Evolutionary conservation across 2,329 filamentous ascomycete species (phyloP).

Genomic region (Talaromyces sp.): DNA sequence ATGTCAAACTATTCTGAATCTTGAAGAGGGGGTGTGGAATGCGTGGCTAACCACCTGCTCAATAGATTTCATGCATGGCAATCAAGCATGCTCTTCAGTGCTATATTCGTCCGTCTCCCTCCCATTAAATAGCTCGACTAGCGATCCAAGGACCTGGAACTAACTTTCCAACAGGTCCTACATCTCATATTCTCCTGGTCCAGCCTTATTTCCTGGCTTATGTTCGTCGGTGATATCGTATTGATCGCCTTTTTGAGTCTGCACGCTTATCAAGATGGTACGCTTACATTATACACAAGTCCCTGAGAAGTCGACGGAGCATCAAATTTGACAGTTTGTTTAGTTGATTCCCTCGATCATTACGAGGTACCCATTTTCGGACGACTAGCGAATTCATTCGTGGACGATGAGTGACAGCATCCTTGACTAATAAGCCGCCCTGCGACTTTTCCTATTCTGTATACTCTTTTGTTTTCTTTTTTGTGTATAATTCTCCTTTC

Average conservation of each 20-base stretch:
- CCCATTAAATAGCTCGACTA: background rate
- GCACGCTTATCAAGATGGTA: constrained; percentile 79
- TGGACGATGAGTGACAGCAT: constrained; percentile 69
- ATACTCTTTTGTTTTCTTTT: background rate
- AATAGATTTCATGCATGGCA: constrained; percentile 94
- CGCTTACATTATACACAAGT: constrained; percentile 26
- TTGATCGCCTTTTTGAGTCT: constrained; percentile 72
- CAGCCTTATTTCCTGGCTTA: constrained; percentile 71
- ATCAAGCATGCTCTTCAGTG: constrained; percentile 74
- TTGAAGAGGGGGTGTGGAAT: background rate
- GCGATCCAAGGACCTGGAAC: background rate
- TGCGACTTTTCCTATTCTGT: background rate
- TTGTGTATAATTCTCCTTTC: background rate
- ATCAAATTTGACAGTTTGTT: background rate
- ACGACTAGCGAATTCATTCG: constrained; percentile 74
- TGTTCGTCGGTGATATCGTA: constrained; percentile 69
- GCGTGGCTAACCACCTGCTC: constrained; percentile 1
- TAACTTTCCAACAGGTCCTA: constrained; percentile 52
- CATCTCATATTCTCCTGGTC: constrained; percentile 88
- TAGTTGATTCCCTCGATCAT: constrained; percentile 60
- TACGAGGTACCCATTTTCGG: constrained; percentile 88
- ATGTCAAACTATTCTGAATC: constrained; percentile 20
- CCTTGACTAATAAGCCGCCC: background rate
- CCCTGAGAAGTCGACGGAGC: background rate
- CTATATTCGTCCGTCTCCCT: constrained; percentile 48